Conservation (phyloP, 75 land plant genomes). For the Pinus tabuliformis region DNA sequence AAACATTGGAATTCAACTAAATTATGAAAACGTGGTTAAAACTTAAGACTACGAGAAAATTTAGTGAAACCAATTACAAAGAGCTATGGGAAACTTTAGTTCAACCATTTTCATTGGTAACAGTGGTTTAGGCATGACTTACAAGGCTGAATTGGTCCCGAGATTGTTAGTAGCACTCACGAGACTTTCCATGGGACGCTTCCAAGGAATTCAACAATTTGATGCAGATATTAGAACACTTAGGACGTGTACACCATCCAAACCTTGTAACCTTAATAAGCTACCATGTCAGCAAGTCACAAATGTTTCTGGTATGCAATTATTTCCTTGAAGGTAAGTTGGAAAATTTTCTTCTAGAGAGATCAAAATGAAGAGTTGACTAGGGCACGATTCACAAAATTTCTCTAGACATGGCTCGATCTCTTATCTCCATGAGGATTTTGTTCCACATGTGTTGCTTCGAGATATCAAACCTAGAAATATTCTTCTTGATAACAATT, state of each 20-base stretch:
- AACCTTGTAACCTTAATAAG: conserved; percentile 81
- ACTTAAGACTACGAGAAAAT: no score
- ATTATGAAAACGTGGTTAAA: conserved; percentile 54
- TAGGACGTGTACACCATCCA: conserved; percentile 50
- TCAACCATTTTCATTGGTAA: conserved; percentile 60
- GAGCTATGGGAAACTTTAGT: conserved; percentile 65
- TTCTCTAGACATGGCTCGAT: conserved; percentile 66
- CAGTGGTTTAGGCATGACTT: conserved; percentile 88
- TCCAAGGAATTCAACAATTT: conserved; percentile 80
- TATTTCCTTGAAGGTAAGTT: conserved; percentile 80
- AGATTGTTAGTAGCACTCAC: conserved; percentile 74
- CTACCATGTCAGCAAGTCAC: conserved; percentile 66
- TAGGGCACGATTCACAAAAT: conserved; percentile 70
- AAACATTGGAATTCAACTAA: conserved; percentile 49
- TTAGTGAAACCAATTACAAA: background rate
- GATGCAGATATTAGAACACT: conserved; percentile 77
- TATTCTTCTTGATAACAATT: conserved; percentile 69
- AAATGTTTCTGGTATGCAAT: conserved; percentile 87
- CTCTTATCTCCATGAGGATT: conserved; percentile 83
- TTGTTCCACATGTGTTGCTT: conserved; percentile 65
- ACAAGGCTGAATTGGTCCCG: conserved; percentile 70
- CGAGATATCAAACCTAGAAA: conserved; percentile 93
- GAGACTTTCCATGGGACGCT: conserved; percentile 66
- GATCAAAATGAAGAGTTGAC: conserved; percentile 21
- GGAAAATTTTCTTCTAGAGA: conserved; percentile 52